Evolutionary conservation across 1,284 basidiomycete species (phyloP).

Genomic region (Irpex sp.): DNA sequence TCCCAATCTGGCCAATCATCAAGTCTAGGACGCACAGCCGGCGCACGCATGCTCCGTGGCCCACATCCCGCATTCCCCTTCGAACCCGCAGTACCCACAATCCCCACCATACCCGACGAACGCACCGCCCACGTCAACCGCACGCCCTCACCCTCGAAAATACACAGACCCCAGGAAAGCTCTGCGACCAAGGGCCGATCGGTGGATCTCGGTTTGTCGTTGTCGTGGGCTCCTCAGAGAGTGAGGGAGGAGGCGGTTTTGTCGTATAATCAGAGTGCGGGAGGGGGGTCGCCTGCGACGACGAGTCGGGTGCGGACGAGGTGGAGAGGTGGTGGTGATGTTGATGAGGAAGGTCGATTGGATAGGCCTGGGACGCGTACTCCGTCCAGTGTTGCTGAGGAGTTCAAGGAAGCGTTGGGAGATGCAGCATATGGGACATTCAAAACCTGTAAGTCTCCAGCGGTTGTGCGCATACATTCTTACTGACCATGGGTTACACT

Average conservation of each 20-base stretch:
- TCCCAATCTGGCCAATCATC: slow-evolving; percentile 25
- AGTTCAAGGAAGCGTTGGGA: slow-evolving; percentile 57
- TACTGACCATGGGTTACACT: slow-evolving; percentile 2
- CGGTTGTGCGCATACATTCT: background rate
- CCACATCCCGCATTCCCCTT: slow-evolving; percentile 35
- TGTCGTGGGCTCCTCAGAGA: slow-evolving; percentile 60
- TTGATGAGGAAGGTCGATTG: slow-evolving; percentile 29
- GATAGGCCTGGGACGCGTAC: slow-evolving; percentile 28
- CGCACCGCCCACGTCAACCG: slow-evolving; percentile 10
- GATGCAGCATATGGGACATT: slow-evolving; percentile 58
- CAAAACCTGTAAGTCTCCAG: slow-evolving; percentile 54
- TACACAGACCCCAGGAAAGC: slow-evolving; percentile 21
- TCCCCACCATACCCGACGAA: slow-evolving; percentile 28
- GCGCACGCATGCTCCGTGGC: slow-evolving; percentile 20
- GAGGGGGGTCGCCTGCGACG: slow-evolving; percentile 8
- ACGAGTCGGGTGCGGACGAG: slow-evolving; percentile 24
- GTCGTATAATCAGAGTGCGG: slow-evolving; percentile 26
- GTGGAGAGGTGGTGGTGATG: slow-evolving; percentile 23
- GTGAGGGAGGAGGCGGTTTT: slow-evolving; percentile 58
- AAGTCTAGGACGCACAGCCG: slow-evolving; percentile 24
- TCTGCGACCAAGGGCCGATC: slow-evolving; percentile 55
- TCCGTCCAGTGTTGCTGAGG: slow-evolving; percentile 50
- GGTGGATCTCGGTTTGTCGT: slow-evolving; percentile 57
- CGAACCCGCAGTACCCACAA: slow-evolving; percentile 36
- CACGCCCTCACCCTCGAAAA: slow-evolving; percentile 30